Conservation (phyloP, 2,329 filamentous ascomycete species). For the Phyllosticta citriasiana region DNA sequence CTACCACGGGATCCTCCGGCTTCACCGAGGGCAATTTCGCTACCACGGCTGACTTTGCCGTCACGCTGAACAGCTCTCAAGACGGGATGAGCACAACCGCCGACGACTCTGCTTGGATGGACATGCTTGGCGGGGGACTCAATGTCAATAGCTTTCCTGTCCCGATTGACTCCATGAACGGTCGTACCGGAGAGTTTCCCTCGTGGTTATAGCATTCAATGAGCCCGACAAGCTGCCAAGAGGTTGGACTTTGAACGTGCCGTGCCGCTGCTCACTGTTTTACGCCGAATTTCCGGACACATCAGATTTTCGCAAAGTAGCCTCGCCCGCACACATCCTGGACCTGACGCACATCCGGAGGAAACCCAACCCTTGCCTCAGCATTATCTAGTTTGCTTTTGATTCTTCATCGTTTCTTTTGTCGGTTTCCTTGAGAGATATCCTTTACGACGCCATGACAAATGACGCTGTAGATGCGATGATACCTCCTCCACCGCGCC, state of each 20-base stretch:
- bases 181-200: conserved; percentile 16
- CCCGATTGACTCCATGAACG: conserved; percentile 8
- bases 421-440: conserved; percentile 8
- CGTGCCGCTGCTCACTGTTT: neutral
- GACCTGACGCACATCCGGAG: neutral
- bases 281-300: neutral
- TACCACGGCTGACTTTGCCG: conserved; percentile 2
- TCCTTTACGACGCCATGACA: conserved; percentile 25
- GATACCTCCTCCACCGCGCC: conserved; percentile 11
- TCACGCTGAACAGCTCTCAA: neutral
- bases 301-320: neutral
- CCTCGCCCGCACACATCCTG: neutral
- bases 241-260: neutral
- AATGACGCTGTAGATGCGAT: conserved; percentile 27
- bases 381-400: conserved; percentile 10
- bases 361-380: neutral
- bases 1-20: conserved; percentile 1
- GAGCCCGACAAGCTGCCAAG: conserved; percentile 11
- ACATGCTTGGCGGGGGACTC: conserved; percentile 10
- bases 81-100: neutral
- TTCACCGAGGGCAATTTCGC: neutral
- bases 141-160: conserved; percentile 5
- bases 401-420: conserved; percentile 2
- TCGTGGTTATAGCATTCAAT: conserved; percentile 22
- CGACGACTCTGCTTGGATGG: conserved; percentile 15